Percentiles rank a stretch among this genome's conserved stretches.
These are phyloP conservation scores for Aspergillus taichungensis DNA, from an alignment of 495 filamentous ascomycete species.

Conservation along the genomic window DNA sequence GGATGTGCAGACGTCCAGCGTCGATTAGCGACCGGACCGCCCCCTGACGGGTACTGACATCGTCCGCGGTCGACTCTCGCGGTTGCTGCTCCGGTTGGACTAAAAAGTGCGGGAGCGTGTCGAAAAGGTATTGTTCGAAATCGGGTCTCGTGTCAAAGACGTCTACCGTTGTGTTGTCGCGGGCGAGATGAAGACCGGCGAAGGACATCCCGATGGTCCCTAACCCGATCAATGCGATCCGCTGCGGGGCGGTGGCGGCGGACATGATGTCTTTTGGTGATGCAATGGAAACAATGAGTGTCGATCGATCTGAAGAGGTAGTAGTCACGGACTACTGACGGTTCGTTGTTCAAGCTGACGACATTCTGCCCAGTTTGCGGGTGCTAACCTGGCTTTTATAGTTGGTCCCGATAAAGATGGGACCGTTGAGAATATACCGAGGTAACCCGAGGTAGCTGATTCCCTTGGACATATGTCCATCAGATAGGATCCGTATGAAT, in stretches of 20 bases:
- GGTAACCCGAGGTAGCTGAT: no score
- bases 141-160: constrained; percentile 48
- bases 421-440: no score
- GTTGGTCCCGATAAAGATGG: no score
- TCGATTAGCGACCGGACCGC: constrained; percentile 14
- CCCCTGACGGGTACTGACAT: neutral
- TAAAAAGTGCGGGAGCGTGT: constrained; percentile 28
- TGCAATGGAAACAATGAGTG: neutral
- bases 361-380: no score
- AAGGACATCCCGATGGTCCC: constrained; percentile 56
- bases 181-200: constrained; percentile 44
- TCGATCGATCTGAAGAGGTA: no score
- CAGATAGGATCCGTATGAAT: no score
- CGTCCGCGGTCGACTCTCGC: constrained; percentile 5
- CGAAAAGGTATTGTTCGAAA: constrained; percentile 33
- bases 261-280: constrained; percentile 10
- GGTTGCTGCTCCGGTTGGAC: neutral
- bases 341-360: no score
- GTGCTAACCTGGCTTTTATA: no score
- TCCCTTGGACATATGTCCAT: no score
- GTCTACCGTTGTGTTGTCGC: constrained; percentile 31
- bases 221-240: constrained; percentile 44
- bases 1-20: constrained; percentile 25
- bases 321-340: no score
- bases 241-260: constrained; percentile 11